Percentiles rank a stretch among this genome's conserved stretches.
phyloP scores from a whole-genome alignment of 345 rosid genomes.

The Rhizophora apiculata region DNA sequence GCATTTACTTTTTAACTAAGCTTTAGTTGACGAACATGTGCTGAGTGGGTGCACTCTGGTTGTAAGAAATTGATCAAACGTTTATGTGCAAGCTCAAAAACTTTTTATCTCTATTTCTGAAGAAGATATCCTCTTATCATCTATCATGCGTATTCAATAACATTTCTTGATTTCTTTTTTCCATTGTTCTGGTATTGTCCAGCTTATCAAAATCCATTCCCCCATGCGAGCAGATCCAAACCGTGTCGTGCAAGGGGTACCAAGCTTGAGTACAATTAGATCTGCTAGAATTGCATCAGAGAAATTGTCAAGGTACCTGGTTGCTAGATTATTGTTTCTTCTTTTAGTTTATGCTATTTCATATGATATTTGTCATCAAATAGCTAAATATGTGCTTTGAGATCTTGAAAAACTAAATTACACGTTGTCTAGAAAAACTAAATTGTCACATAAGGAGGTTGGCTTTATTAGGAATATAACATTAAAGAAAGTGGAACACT shows the following conservation, averaged over 20 bases:
- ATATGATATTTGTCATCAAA: background rate
- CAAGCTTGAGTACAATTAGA: conserved; percentile 51
- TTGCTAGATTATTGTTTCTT: background rate
- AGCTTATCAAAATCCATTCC: conserved; percentile 96
- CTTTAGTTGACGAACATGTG: too few relatives aligned
- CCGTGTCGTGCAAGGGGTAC: conserved; percentile 69
- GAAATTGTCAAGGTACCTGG: conserved; percentile 66
- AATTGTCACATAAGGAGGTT: too few relatives aligned
- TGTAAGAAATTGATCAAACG: too few relatives aligned
- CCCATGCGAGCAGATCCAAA: conserved; percentile 81
- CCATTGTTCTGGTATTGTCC: conserved; percentile 9
- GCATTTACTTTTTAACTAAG: too few relatives aligned
- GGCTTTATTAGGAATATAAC: too few relatives aligned
- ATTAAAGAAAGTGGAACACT: background rate
- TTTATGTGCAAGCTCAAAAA: too few relatives aligned
- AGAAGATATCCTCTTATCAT: background rate
- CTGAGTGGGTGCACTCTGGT: too few relatives aligned
- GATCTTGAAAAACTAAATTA: too few relatives aligned
- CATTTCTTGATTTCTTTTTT: conserved; percentile 7
- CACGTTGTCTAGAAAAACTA: too few relatives aligned
- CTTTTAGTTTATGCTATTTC: background rate
- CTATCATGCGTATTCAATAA: background rate
- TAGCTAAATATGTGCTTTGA: background rate
- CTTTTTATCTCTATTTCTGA: background rate
- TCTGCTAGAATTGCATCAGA: conserved; percentile 84